Conservation (phyloP, 1,284 basidiomycete genomes). For the Tremellales sp. region DNA sequence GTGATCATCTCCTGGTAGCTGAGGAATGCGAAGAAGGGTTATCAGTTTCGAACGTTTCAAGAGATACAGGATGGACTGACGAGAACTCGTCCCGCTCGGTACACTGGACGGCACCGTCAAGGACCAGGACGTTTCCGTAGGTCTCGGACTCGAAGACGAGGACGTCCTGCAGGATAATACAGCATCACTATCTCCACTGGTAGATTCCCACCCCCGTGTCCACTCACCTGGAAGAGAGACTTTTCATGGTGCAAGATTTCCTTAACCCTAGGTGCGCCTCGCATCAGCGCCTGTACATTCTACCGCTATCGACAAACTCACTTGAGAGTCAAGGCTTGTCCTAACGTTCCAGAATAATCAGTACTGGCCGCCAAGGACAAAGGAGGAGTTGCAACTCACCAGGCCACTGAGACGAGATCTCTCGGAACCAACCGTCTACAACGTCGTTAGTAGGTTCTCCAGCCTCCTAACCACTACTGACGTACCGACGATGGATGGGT, state of each 20-base stretch:
- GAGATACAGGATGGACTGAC: slow-evolving; percentile 54
- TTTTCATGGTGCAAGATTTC: slow-evolving; percentile 93
- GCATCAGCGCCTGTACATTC: slow-evolving; percentile 8
- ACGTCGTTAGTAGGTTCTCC: slow-evolving; percentile 17
- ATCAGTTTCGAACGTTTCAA: not conserved
- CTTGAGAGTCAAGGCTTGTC: slow-evolving; percentile 89
- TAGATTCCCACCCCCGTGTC: not conserved
- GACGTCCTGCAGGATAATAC: slow-evolving; percentile 65
- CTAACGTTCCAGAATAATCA: slow-evolving; percentile 26
- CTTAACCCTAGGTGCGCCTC: slow-evolving; percentile 66
- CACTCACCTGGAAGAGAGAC: slow-evolving; percentile 63
- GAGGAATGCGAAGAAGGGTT: slow-evolving; percentile 4
- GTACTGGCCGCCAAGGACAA: not conserved
- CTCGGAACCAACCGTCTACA: slow-evolving; percentile 94
- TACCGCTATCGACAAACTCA: slow-evolving; percentile 22
- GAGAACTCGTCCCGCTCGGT: slow-evolving; percentile 98
- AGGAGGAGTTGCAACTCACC: slow-evolving; percentile 51
- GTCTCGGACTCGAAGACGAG: slow-evolving; percentile 93
- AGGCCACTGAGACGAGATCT: slow-evolving; percentile 96
- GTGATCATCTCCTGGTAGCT: slow-evolving; percentile 99
- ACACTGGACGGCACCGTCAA: slow-evolving; percentile 95
- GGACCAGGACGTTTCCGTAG: slow-evolving; percentile 91
- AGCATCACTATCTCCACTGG: not conserved
- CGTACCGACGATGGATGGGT: slow-evolving; percentile 44
- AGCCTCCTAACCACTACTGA: not conserved